A percentile compares a stretch with the other conserved stretches of the same genome.
Evolutionary conservation across 208 protist genomes (phyloP).

Genomic region (Jaenimonas drosophilae): DNA sequence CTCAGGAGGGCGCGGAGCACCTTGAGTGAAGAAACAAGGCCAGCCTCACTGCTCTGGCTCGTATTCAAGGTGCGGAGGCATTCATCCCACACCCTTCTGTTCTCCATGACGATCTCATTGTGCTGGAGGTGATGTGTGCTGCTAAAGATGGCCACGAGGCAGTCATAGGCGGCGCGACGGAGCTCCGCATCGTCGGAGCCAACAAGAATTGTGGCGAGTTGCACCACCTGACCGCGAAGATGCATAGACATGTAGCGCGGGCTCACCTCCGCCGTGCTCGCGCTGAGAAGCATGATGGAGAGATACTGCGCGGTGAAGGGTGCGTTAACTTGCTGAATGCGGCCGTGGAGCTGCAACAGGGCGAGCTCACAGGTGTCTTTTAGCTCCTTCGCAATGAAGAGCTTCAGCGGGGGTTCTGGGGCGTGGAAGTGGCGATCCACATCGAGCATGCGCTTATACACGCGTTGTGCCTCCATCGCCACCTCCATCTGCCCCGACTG

Average conservation of each 20-base stretch:
- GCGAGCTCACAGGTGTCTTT: slow-evolving; percentile 76
- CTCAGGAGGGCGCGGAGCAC: slow-evolving; percentile 67
- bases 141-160: slow-evolving; percentile 70
- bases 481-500: slow-evolving; percentile 67
- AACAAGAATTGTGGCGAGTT: slow-evolving; percentile 63
- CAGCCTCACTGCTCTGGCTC: slow-evolving; percentile 75
- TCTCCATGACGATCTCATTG: slow-evolving; percentile 80
- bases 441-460: slow-evolving; percentile 64
- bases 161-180: slow-evolving; percentile 65
- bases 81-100: slow-evolving; percentile 68
- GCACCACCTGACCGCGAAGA: slow-evolving; percentile 51
- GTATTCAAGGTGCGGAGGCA: slow-evolving; percentile 64
- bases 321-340: slow-evolving; percentile 38
- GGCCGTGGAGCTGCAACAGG: slow-evolving; percentile 69
- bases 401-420: slow-evolving; percentile 58
- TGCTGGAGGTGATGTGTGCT: slow-evolving; percentile 53
- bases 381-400: slow-evolving; percentile 79
- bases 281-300: slow-evolving; percentile 61
- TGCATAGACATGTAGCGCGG: slow-evolving; percentile 54
- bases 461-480: slow-evolving; percentile 58
- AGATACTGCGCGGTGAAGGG: slow-evolving; percentile 66
- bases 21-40: slow-evolving; percentile 62
- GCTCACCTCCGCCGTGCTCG: slow-evolving; percentile 62
- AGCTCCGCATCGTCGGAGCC: slow-evolving; percentile 54
- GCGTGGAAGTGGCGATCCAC: slow-evolving; percentile 31